Base-by-base conservation (phyloP, 2,329 filamentous ascomycete genomes). In the Aspergillus nomiae region DNA sequence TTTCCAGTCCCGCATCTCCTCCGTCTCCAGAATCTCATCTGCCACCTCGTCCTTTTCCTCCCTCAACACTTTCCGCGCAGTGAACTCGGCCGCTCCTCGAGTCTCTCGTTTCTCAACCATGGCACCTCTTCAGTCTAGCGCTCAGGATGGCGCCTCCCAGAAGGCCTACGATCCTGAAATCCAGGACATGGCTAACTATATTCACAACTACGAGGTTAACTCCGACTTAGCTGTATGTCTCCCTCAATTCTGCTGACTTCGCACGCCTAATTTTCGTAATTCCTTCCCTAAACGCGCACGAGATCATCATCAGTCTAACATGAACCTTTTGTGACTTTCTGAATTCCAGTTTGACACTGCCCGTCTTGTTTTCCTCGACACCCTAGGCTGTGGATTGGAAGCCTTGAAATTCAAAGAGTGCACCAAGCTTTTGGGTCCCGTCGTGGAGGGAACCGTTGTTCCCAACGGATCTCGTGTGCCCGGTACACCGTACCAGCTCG, bases 381-480 rank as follows among this genome's bases (percentile, higher is more conserved):
- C 95, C 61, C 87, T 99, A 55, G 95, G 95, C 75, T 99, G 95
- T 80, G 95, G 95, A 77, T 89, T 99, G 67, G 94, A 98, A 84
- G 95, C 92, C 70, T 87, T 99, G 75, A 90, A 90, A 71, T 99
- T 99, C 85, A 92, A 94, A 80, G 92, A 97, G 82, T 98, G 95
- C 86, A 89, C 90, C 68, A 97, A 97, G 84, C 87, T 98, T 63
- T 89, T 99, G 46, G 95, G 95, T 24, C 95, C 95, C 58, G 86
- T 94, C 70, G 94, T 99, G 57, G 89, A 92, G 65, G 95, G 94
- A 71, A 97, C 95, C 59, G 82, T 90, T 53, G 94, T 98, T 60
- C 94, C 95, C 76, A 94, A 97, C 76, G 95, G 95, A 70, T 90
- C 92, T 73, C 92, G 89, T 77, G 92, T 99, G 51, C 92, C 92